Conservation (phyloP, 768 basidiomycete genomes). For the Xerocomellus dryophilus region DNA sequence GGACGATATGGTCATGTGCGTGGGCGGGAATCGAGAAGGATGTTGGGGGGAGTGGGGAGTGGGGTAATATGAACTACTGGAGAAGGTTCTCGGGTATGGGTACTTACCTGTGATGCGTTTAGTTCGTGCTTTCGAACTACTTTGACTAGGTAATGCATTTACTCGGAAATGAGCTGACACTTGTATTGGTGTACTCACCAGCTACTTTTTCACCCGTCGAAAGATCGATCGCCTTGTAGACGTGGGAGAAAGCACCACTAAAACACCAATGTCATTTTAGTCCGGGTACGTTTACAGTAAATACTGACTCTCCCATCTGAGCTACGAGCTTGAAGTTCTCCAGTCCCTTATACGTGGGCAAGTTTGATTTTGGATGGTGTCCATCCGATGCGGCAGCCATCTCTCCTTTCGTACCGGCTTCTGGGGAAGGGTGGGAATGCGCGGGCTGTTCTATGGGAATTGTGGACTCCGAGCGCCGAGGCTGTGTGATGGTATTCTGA, state of each 20-base stretch:
- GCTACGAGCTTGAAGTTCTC: slow-evolving; percentile 73
- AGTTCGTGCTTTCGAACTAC: slow-evolving; percentile 93
- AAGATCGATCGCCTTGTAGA: slow-evolving; percentile 87
- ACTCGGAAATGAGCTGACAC: neutral
- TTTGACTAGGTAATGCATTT: slow-evolving; percentile 58
- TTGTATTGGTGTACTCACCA: slow-evolving; percentile 42
- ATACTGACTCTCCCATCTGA: slow-evolving; percentile 91
- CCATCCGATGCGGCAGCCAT: slow-evolving; percentile 69
- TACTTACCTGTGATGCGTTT: slow-evolving; percentile 84
- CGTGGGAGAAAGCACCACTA: slow-evolving; percentile 97
- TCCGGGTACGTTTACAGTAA: neutral
- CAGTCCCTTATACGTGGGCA: slow-evolving; percentile 85
- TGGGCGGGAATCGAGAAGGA: slow-evolving; percentile 20
- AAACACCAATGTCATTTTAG: slow-evolving; percentile 18
- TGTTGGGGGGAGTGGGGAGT: slow-evolving; percentile 5
- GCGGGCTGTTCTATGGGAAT: slow-evolving; percentile 35
- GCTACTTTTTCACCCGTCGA: slow-evolving; percentile 77
- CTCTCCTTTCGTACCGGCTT: slow-evolving; percentile 8
- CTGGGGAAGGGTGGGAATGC: slow-evolving; percentile 25
- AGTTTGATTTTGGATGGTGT: slow-evolving; percentile 63
- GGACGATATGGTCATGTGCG: slow-evolving; percentile 25
- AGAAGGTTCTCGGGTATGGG: slow-evolving; percentile 12
- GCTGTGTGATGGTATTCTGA: slow-evolving; percentile 31
- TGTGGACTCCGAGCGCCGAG: slow-evolving; percentile 37
- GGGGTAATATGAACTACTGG: slow-evolving; percentile 30